Percentiles rank a stretch among this genome's conserved stretches.
phyloP scores from a whole-genome alignment of 768 basidiomycete genomes.

The Tremella fuciformis region DNA sequence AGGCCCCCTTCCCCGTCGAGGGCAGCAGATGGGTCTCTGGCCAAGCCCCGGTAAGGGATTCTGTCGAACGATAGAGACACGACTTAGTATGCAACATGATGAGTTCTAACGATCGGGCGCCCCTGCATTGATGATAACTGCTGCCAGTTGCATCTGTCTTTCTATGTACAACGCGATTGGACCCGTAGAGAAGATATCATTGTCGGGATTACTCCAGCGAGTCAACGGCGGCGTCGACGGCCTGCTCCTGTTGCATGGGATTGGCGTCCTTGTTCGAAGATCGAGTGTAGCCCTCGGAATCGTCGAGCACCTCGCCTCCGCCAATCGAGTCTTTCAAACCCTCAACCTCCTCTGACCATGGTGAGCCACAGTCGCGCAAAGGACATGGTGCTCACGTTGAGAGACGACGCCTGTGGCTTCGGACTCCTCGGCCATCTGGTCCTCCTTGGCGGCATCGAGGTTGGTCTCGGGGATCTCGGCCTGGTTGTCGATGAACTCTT shows the following conservation, averaged over 20 bases:
- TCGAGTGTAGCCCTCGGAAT: slow-evolving; percentile 48
- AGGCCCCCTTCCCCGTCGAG: slow-evolving; percentile 27
- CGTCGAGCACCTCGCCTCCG: slow-evolving; percentile 44
- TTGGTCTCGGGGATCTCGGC: slow-evolving; percentile 28
- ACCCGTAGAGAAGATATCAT: too few species aligned
- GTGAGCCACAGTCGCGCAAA: slow-evolving; percentile 1
- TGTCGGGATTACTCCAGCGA: slow-evolving; percentile 2
- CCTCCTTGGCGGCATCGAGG: slow-evolving; percentile 36
- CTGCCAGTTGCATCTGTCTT: too few species aligned
- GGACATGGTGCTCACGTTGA: slow-evolving; percentile 28
- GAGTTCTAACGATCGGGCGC: too few species aligned
- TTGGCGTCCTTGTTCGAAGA: slow-evolving; percentile 40
- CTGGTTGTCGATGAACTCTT: slow-evolving; percentile 25
- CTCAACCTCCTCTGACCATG: slow-evolving; percentile 43
- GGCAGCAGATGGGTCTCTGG: background rate
- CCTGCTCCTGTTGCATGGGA: slow-evolving; percentile 35
- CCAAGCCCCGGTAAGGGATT: too few species aligned
- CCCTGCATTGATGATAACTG: too few species aligned
- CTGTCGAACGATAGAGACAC: too few species aligned
- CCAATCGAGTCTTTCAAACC: slow-evolving; percentile 48
- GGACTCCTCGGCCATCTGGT: slow-evolving; percentile 32
- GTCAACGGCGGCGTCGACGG: slow-evolving; percentile 16
- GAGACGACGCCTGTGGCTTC: slow-evolving; percentile 44
- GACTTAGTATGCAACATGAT: too few species aligned
- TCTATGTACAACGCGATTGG: too few species aligned